Evolutionary conservation across 768 basidiomycete species (phyloP).

Genomic region (Pisolithus marmoratus): DNA sequence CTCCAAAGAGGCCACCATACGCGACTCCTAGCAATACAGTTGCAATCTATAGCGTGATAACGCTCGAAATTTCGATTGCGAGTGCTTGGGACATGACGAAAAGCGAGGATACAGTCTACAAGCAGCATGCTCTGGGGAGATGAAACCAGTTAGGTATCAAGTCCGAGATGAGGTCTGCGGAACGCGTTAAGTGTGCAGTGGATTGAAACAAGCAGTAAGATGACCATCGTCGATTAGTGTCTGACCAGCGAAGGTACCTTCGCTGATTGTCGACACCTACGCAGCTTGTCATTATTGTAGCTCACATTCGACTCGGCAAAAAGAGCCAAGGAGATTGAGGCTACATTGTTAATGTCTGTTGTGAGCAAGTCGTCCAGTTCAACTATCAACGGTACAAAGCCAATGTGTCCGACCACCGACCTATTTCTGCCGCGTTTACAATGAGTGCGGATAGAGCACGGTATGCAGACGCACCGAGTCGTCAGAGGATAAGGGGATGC

Average conservation of each 20-base stretch:
- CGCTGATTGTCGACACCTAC: slow-evolving; percentile 78
- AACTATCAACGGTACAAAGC: no score
- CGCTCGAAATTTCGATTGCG: slow-evolving; percentile 48
- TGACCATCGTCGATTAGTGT: slow-evolving; percentile 42
- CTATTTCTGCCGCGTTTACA: no score
- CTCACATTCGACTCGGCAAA: slow-evolving; percentile 53
- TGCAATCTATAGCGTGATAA: slow-evolving; percentile 58
- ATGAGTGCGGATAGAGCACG: not conserved
- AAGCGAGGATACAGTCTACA: slow-evolving; percentile 56
- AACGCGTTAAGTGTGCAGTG: not conserved
- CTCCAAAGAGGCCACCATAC: slow-evolving; percentile 70
- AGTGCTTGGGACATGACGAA: slow-evolving; percentile 72
- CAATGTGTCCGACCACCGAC: no score
- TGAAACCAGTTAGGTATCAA: slow-evolving; percentile 48
- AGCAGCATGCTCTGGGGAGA: slow-evolving; percentile 62
- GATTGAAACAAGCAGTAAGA: not conserved
- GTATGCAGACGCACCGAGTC: slow-evolving; percentile 55
- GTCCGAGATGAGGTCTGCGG: slow-evolving; percentile 64
- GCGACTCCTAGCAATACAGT: slow-evolving; percentile 35
- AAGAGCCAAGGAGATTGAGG: slow-evolving; percentile 65
- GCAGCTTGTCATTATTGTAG: slow-evolving; percentile 77
- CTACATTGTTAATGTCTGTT: slow-evolving; percentile 82
- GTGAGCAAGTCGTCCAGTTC: no score
- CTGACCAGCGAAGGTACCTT: slow-evolving; percentile 78
- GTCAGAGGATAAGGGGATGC: slow-evolving; percentile 46